Evolutionary conservation across 169 alveolate genomes (phyloP), one percentile per base, ranked within the genome.

Genomic region (Plasmodium vinckei): DNA sequence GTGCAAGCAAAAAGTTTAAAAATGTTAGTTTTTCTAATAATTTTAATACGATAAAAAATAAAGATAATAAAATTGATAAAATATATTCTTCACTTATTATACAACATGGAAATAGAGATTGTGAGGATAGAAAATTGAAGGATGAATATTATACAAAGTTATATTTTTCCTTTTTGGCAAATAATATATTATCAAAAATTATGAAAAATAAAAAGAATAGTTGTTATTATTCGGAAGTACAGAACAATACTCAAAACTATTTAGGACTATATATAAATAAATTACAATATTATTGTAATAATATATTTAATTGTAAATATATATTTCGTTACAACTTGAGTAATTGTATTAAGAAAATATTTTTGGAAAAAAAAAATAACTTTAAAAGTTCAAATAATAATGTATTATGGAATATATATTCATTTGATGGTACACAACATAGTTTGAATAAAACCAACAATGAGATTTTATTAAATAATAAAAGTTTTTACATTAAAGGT

Each of bases 251-350:
- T 53, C 42, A 65, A 25, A 79, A 79, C 46, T 79, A 67, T 47
- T 49, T 79, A 47, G 53, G 19, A 1, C 65, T 79, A 39, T 79
- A 79, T 49, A 67, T 79, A 12, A 79, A 79, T 42, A 79, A 79
- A 15, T 9, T 79, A 15, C 89, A 79, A 39, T 79, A 79, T 49
- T 79, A 65, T 27, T 65, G 79, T 10, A 79, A 61, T 42, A 79
- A 67, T 33, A 67, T 79, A 10, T 79, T 79, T 79, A 79, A 57
- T 23, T 61, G 46, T 15, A 79, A 79, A 17, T 13, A 56, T 46
- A 53, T 79, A 5, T 79, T 79, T 49, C 15, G 33, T 47, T 12
- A 53, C 60, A 79, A 79, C 13, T 53, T 67, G 23, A 53, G 71
- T 61, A 27, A 70, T 7, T 79, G 67, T 79, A 64, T 79, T 15